phyloP scores from a whole-genome alignment of 257 asterid genomes.

The Nicotiana undulata region DNA sequence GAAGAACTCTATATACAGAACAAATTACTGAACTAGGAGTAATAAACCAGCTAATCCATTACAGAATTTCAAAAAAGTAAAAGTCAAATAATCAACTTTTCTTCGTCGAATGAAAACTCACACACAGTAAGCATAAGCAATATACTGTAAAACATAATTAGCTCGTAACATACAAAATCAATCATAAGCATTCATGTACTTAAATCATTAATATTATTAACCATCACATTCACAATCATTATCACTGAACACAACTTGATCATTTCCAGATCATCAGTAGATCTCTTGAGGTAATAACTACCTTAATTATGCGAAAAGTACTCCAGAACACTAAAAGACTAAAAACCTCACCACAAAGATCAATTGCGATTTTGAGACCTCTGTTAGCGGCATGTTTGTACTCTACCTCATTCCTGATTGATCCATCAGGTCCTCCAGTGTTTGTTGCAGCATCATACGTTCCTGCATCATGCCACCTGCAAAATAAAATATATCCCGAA shows the following conservation, averaged over 20 bases:
- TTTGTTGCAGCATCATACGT: constrained; percentile 70
- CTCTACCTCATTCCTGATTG: constrained; percentile 62
- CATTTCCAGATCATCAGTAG: not conserved
- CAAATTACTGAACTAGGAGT: not conserved
- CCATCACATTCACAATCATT: not conserved
- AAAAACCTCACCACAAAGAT: constrained; percentile 53
- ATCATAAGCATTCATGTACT: not conserved
- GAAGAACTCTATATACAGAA: not conserved
- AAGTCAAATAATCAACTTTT: not conserved
- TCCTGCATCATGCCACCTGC: constrained; percentile 98
- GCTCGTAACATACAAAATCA: not conserved
- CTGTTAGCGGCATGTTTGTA: constrained; percentile 49
- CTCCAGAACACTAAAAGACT: not conserved
- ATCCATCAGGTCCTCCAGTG: constrained; percentile 93
- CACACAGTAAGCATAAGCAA: not conserved
- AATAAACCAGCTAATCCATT: not conserved
- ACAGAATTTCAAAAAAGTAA: not conserved
- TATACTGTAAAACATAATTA: not conserved
- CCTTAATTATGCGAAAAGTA: not conserved
- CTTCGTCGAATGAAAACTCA: not conserved
- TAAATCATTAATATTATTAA: not conserved
- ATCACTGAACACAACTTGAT: not conserved
- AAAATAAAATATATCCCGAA: not conserved
- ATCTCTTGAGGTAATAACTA: not conserved
- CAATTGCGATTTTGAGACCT: constrained; percentile 65